Base-by-base conservation (phyloP, 2,329 filamentous ascomycete genomes). In the Diaporthe vaccinii region DNA sequence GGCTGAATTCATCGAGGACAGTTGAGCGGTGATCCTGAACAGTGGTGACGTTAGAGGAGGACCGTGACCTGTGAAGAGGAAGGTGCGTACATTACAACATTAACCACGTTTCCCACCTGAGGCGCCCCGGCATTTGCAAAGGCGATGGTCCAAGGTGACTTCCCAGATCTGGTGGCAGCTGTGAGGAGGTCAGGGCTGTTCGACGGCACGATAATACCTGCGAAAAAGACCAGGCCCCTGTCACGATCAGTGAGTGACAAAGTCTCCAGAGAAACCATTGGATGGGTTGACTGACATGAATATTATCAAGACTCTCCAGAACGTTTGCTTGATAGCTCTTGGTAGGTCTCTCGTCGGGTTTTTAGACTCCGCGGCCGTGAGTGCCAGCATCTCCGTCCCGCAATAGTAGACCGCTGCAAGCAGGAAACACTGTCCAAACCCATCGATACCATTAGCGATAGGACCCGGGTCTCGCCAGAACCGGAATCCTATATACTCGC, bases 321-420 rank as follows among this genome's bases (percentile, higher is more conserved):
- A 82, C 1, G 79, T 81, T 70, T 82, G 80, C 22, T 79, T 76
- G 36, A 83, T 81, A 0, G 82, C 82, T 15, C 72, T 79, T 0
- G 82, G 81, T 28, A 83, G 74, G 72, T 82, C 82, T 41, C 68
- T 78, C n/a, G 79, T 78, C 8, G 81, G 82, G 31, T 82, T 77
- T 51, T 80, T 79, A 62, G 79, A 81, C 76, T 83, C 82, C n/a
- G 79, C 81, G 4, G 81, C 83, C 0, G 83, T 83, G 67, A 84
- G 77, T 0, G 83, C 83, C 39, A 84, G 74, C 79, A 83, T 82
- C 72, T 84, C 83, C 4, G 82, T 84, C 3, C 83, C 83, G 8
- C 80, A 79, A 70, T 83, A 84, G 72, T 83, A 84, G 1, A 84
- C 82, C 2, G 83, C 82, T 14, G 83, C 83, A 1, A 84, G 76